Evolutionary conservation across 106 monocot genomes (phyloP), one percentile per base, ranked within the genome.

Genomic region (Platanthera guangdongensis): DNA sequence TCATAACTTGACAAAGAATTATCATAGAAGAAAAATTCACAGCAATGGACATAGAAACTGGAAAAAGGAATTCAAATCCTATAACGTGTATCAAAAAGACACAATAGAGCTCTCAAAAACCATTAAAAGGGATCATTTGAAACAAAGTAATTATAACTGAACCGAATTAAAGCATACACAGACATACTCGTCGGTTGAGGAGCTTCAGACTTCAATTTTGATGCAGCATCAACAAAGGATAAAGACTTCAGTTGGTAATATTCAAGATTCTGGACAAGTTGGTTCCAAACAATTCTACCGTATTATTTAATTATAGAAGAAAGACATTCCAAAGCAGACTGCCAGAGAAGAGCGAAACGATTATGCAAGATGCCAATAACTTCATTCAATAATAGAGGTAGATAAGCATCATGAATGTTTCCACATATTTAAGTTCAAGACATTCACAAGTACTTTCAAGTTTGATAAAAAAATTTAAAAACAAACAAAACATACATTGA

Each of bases 351-450:
- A 50, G 80, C 72, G 76, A 99, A 87, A 68, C 97, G 71, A 72
- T 88, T 99, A 59, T 94, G 79, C 54, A 94, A 86, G 50, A 92
- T 88, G 52, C 97, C 97, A 80, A 99, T 79, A 64, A 92, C 72
- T 10, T 89, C 91, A 82, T 87, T 80, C 57, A 89, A 78, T 48
- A 94, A 74, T 76, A 89, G 83, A 83, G 91, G 88, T 30, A 94
- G 52, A 76, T 92, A 88, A 7, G 21, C 82, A 55, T 88, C 82
- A 81, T 74, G 52, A 11, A 94, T 65, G 49, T 59, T 90, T 53
- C 50, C 62, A 9, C 25, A 64, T 39, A 47, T 18, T 39, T 52
- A 81, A 78, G 47, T 67, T 72, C 10, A 75, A 70, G 4, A 11
- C 50, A 78, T 46, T 14, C 13, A 32, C 32, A 32, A 65, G 32